Conservation (phyloP, 768 basidiomycete genomes). For the Boletus rubropictus region DNA sequence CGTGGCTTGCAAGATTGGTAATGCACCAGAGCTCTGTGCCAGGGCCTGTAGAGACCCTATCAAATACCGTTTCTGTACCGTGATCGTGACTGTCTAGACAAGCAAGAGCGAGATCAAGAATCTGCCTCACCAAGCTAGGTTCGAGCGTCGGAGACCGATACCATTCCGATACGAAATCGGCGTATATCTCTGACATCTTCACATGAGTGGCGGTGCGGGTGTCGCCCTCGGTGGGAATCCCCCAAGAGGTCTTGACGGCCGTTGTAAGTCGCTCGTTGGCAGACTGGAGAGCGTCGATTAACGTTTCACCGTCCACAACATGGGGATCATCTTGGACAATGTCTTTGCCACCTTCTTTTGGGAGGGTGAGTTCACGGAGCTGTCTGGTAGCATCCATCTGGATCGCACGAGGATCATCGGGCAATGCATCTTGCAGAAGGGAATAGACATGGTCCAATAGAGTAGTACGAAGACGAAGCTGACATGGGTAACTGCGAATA, state of each 20-base stretch:
- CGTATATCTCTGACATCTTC: conserved; percentile 34
- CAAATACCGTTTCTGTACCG: conserved; percentile 50
- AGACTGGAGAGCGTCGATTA: conserved; percentile 27
- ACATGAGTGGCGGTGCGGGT: conserved; percentile 19
- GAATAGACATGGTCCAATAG: conserved; percentile 42
- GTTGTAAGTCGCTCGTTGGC: conserved; percentile 28
- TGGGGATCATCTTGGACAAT: conserved; percentile 3
- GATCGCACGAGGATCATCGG: conserved; percentile 35
- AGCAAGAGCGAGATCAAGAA: neutral
- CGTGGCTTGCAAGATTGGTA: conserved; percentile 31
- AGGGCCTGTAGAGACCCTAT: conserved; percentile 38
- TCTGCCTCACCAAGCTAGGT: conserved; percentile 27
- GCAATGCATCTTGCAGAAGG: conserved; percentile 34
- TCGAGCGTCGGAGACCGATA: conserved; percentile 32
- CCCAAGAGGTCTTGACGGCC: conserved; percentile 27
- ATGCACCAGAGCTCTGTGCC: conserved; percentile 19
- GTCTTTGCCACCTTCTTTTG: conserved; percentile 17
- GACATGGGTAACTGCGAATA: conserved; percentile 39
- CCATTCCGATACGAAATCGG: conserved; percentile 45
- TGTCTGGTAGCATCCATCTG: conserved; percentile 36
- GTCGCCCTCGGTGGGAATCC: conserved; percentile 5
- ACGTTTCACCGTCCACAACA: conserved; percentile 14
- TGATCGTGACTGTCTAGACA: conserved; percentile 1
- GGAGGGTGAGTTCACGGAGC: conserved; percentile 27
- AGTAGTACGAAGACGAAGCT: conserved; percentile 32